Evolutionary conservation across 2,329 filamentous ascomycete genomes (phyloP), one percentile per base, ranked within the genome.

Genomic region (Teratosphaeria zuluensis): DNA sequence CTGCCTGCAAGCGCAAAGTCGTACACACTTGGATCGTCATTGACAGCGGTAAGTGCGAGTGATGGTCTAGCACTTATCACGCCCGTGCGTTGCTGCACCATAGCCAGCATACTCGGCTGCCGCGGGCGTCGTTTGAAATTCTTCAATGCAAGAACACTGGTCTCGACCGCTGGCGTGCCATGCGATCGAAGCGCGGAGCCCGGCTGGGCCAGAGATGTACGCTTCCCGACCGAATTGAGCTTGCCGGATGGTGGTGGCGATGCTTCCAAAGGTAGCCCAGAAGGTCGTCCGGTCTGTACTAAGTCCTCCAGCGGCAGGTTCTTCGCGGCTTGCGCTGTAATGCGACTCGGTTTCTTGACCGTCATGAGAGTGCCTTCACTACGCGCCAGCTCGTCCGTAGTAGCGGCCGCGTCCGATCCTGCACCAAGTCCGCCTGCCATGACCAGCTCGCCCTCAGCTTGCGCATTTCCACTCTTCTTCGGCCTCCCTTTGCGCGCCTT

Each of bases 91-190:
- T 77, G 75, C 59, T 76, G 74, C 6, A 79, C 75, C 75, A 78
- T 78, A 46, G 74, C 73, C 58, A 80, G 69, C 64, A 80, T 72
- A 63, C 78, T 80, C 31, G 72, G 75, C 66, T 80, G 78, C 60
- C 78, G 70, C 7, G 77, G 69, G 58, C 78, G 70, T 54, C 77
- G 72, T 64, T 76, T 78, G 72, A 80, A 81, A 59, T 79, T 79
- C 57, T 74, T 75, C 62, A 81, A 68, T n/a, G 76, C 76, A 6
- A 80, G 66, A 12, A 80, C 71, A 14, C 78, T 80, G 11, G 66
- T 74, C 58, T 81, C 78, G 9, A 67, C 64, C 7, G 68, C 69
- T 8, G 77, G 76, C 7, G 77, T 79, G 32, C 70, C 73, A 53
- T 75, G 74, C 32, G 73, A 68, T 62, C 75, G 75, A 54, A 77